Percentiles rank a stretch among this genome's conserved stretches.
These are phyloP conservation scores for Barnettozyma californica DNA, from an alignment of 805 yeast species.

Conservation along the genomic window DNA sequence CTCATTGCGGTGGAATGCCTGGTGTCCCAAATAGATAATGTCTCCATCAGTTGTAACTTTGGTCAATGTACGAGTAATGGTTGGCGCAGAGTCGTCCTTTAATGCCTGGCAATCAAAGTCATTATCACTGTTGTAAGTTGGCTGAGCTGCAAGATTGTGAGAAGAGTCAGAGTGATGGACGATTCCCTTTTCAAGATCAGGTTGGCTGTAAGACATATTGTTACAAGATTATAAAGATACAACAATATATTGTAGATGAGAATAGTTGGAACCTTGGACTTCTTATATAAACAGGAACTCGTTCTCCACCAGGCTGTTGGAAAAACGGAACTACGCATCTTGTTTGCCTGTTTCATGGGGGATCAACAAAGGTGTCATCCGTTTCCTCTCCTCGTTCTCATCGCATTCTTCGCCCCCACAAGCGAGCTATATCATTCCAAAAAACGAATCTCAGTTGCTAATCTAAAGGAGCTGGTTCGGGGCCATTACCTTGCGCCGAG, in stretches of 20 bases:
- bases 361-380: background rate
- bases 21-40: slow-evolving; percentile 22
- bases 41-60: slow-evolving; percentile 33
- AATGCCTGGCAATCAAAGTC: background rate
- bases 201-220: background rate
- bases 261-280: background rate
- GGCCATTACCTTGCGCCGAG: too few species aligned
- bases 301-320: background rate
- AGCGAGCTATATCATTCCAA: background rate
- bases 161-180: background rate
- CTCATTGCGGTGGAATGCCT: slow-evolving; percentile 9
- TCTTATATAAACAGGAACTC: background rate
- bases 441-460: too few species aligned
- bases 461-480: too few species aligned
- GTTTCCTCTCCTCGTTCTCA: background rate
- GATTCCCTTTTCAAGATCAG: slow-evolving; percentile 1
- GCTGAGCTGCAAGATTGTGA: background rate
- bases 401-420: background rate
- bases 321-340: background rate
- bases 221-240: too few species aligned
- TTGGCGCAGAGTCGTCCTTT: background rate
- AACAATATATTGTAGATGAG: too few species aligned
- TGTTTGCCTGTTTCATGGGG: background rate
- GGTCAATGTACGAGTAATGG: background rate
- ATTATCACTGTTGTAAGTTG: background rate